Evolutionary conservation across 2,329 filamentous ascomycete genomes (phyloP).

Genomic region (Bipolaris zeicola): DNA sequence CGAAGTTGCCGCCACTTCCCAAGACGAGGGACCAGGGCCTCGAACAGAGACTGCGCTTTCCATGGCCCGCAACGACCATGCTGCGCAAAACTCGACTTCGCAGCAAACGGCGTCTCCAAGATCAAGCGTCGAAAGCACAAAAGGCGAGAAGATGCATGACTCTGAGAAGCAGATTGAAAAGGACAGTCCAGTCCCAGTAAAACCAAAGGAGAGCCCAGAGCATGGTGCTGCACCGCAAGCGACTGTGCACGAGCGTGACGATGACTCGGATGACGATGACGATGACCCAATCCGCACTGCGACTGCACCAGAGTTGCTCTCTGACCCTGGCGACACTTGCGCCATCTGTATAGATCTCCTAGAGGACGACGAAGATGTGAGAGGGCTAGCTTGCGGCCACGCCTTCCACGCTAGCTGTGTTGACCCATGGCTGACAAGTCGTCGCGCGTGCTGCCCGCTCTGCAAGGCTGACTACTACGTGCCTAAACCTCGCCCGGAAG

Average conservation of each 20-base stretch:
- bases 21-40: constrained; percentile 40
- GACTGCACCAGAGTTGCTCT: constrained; percentile 78
- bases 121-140: constrained; percentile 30
- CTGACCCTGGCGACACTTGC: constrained; percentile 86
- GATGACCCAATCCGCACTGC: constrained; percentile 81
- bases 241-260: constrained; percentile 40
- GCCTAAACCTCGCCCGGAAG: constrained; percentile 80
- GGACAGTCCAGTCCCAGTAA: constrained; percentile 25
- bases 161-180: constrained; percentile 25
- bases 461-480: constrained; percentile 98
- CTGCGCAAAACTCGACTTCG: constrained; percentile 44
- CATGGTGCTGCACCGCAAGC: constrained; percentile 22
- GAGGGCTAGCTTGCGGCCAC: constrained; percentile 93
- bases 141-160: constrained; percentile 25
- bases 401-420: constrained; percentile 96
- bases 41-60: constrained; percentile 47
- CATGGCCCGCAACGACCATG: constrained; percentile 55
- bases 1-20: constrained; percentile 51
- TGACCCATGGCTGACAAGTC: constrained; percentile 93
- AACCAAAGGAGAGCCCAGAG: constrained; percentile 34
- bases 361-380: constrained; percentile 94
- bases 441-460: constrained; percentile 92
- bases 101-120: constrained; percentile 30
- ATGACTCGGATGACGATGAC: constrained; percentile 73
- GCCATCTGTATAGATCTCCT: constrained; percentile 95